phyloP scores from a whole-genome alignment of 345 rosid species.

The Linum trigynum region DNA sequence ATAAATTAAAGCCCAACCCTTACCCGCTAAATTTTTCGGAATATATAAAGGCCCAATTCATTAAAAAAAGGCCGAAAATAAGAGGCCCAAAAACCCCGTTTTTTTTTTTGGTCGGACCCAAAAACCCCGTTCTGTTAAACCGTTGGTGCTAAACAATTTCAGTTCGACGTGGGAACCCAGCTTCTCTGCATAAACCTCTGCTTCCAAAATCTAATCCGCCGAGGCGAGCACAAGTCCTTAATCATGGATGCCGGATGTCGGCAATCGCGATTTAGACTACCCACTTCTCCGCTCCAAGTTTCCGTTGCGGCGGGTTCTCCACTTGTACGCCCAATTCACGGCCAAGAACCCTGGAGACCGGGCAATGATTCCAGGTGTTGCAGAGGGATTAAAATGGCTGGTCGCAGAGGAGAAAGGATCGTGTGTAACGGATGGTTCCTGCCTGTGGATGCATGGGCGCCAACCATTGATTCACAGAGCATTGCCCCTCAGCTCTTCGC shows the following conservation, averaged over 20 bases:
- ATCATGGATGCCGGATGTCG: conserved; percentile 18
- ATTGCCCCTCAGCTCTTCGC: conserved; percentile 79
- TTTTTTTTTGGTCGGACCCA: neutral
- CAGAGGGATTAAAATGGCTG: conserved; percentile 12
- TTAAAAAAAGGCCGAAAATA: neutral
- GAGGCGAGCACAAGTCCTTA: neutral
- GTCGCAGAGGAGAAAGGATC: conserved; percentile 14
- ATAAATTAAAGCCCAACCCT: too few relatives aligned
- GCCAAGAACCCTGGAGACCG: conserved; percentile 4
- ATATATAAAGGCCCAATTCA: too few relatives aligned
- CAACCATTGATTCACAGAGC: conserved; percentile 66
- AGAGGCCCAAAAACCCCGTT: neutral
- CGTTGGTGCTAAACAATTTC: too few relatives aligned
- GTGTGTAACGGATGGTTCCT: conserved; percentile 42
- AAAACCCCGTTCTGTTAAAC: neutral
- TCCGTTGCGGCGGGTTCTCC: conserved; percentile 12
- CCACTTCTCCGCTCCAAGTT: conserved; percentile 12
- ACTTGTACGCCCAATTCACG: conserved; percentile 15
- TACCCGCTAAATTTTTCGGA: too few relatives aligned
- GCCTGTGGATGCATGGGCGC: conserved; percentile 90
- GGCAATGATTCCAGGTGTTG: conserved; percentile 11
- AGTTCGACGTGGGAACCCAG: too few relatives aligned
- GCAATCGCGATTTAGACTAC: conserved; percentile 13
- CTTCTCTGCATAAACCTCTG: too few relatives aligned
- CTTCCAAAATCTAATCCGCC: conserved; percentile 2